Conservation (phyloP, 2,329 filamentous ascomycete genomes). For the Talaromyces atroroseus region DNA sequence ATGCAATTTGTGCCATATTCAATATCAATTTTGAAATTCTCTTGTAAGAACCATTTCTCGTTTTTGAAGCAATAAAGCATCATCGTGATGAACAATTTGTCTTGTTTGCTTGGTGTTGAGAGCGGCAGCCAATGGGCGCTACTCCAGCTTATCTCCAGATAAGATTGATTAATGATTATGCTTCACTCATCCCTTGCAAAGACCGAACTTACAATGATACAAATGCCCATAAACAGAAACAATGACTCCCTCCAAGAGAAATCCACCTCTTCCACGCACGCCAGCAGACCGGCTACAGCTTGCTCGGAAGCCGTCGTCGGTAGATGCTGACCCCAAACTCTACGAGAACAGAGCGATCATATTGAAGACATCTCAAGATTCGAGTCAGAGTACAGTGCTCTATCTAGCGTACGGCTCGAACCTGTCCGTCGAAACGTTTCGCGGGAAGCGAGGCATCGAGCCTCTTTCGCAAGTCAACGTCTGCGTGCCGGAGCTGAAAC, state of each 20-base stretch:
- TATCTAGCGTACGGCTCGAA: constrained; percentile 94
- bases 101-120: neutral
- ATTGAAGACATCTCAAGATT: neutral
- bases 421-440: constrained; percentile 72
- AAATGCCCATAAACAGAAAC: neutral
- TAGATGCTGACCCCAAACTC: constrained; percentile 5
- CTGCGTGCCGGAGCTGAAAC: constrained; percentile 66
- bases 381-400: constrained; percentile 51
- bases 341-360: neutral
- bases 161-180: neutral
- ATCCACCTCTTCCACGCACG: constrained; percentile 1
- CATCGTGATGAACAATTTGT: too few relatives aligned
- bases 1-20: too few relatives aligned
- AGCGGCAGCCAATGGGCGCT: neutral
- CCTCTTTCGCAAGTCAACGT: constrained; percentile 79
- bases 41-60: too few relatives aligned
- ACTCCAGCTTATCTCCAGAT: neutral
- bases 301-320: neutral
- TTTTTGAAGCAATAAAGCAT: too few relatives aligned
- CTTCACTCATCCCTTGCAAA: neutral
- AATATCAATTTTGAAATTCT: too few relatives aligned
- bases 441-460: constrained; percentile 68
- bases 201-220: neutral
- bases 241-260: neutral
- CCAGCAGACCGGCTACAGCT: constrained; percentile 1